Conservation (phyloP, 1,284 basidiomycete species). For the Ustilago trichophora region DNA sequence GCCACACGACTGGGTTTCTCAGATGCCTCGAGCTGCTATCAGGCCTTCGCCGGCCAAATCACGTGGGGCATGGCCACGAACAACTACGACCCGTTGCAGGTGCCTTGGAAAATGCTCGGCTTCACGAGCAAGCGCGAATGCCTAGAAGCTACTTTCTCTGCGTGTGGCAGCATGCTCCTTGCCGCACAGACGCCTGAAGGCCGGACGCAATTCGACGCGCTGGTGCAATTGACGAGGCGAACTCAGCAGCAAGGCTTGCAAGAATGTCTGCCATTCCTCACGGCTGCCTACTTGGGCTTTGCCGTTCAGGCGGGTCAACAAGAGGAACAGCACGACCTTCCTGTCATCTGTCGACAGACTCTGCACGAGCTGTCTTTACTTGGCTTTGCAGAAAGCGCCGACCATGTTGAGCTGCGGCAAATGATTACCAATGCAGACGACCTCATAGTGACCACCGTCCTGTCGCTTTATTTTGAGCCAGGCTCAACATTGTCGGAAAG, state of each 20-base stretch:
- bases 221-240: constrained; percentile 75
- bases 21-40: constrained; percentile 76
- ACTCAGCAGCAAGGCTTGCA: constrained; percentile 71
- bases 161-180: constrained; percentile 47
- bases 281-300: constrained; percentile 74
- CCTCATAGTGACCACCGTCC: constrained; percentile 12
- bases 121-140: constrained; percentile 71
- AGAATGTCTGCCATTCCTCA: constrained; percentile 77
- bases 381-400: constrained; percentile 8
- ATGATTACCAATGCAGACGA: constrained; percentile 28
- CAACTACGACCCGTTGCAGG: constrained; percentile 72
- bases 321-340: constrained; percentile 1
- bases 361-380: constrained; percentile 16
- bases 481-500: constrained; percentile 5
- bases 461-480: constrained; percentile 29
- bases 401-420: constrained; percentile 3
- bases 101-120: constrained; percentile 78
- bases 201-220: constrained; percentile 71
- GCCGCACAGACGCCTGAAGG: constrained; percentile 64
- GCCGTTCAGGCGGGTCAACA: constrained; percentile 67
- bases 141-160: constrained; percentile 23
- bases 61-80: constrained; percentile 59
- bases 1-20: constrained; percentile 77
- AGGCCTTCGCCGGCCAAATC: constrained; percentile 80
- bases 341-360: constrained; percentile 2